A percentile compares a stretch with the other conserved stretches of the same genome.
Conservation (phyloP, 225 moss, liverwort and hornwort genomes). For the Polytrichum formosum region DNA sequence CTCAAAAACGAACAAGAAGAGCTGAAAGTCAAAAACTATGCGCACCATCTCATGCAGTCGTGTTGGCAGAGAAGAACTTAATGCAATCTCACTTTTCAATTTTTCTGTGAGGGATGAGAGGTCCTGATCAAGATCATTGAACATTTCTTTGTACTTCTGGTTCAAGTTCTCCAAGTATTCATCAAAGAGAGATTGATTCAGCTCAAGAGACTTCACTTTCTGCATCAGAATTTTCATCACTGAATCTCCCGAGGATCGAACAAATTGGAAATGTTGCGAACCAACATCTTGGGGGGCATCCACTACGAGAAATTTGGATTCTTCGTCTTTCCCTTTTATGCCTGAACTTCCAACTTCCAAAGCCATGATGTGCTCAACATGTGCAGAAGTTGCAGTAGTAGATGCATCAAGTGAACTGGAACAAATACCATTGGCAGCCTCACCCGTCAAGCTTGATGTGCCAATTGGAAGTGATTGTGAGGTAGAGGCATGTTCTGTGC, state of each 20-base stretch:
- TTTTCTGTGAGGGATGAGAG: conserved; percentile 36
- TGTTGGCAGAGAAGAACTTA: conserved; percentile 32
- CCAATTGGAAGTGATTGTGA: background rate
- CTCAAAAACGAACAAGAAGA: background rate
- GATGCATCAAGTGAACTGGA: conserved; percentile 6
- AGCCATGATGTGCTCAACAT: conserved; percentile 5
- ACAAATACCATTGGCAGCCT: background rate
- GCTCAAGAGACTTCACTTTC: conserved; percentile 54
- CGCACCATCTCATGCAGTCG: conserved; percentile 39
- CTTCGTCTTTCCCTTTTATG: conserved; percentile 26
- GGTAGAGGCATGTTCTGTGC: background rate
- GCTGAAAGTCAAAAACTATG: background rate
- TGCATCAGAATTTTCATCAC: conserved; percentile 63
- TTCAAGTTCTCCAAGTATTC: conserved; percentile 50
- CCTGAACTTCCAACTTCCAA: conserved; percentile 14
- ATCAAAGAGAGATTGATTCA: conserved; percentile 54
- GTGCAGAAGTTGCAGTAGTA: conserved; percentile 2
- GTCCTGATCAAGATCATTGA: conserved; percentile 52
- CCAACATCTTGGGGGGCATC: conserved; percentile 28
- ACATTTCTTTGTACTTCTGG: conserved; percentile 47
- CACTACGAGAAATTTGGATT: conserved; percentile 10
- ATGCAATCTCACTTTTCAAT: conserved; percentile 36
- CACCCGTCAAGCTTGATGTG: background rate
- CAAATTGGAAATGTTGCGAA: conserved; percentile 21
- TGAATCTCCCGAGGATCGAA: conserved; percentile 48